Base-by-base conservation (phyloP, 2,329 filamentous ascomycete genomes). In the Fusarium sp. region DNA sequence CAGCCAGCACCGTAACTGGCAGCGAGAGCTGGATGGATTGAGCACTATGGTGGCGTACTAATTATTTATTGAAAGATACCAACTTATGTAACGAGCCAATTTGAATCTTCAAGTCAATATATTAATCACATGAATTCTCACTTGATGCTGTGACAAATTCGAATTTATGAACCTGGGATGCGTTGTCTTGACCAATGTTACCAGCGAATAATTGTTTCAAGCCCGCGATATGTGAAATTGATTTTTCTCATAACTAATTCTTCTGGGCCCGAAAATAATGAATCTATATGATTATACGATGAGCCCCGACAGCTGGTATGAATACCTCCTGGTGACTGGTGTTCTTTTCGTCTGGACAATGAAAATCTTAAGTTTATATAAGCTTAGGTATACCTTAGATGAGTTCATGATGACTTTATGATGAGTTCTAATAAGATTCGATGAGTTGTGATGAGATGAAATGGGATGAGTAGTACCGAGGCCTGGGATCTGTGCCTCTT, bases 1-100 rank as follows among this genome's bases (percentile, higher is more conserved):
- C 60, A 89, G 90, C 28, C 88, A 90, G 83, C 94, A 96, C 79
- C 88, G 91, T 77, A 93, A 93, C 80, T 97, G 90, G 83, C 86
- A 91, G 59, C 86, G 94, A 28, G 94, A 97, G 85, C 68, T 93
- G 80, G 90, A 93, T 72, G 94, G 94, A 0, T 81, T 96, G 75
- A 88, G 83, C 59, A 81, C 84, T 5, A 87, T 89, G 85, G 88
- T 96, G 65, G 92, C 93, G 3, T 96, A 92, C 77, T 95, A 89
- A 80, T 46, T 40, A 52, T 25, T 40, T 46, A 53, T n/a, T 28
- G n/a, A 33, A 49, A 47, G 38, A 66, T 60, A 70, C 47, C 65
- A 54, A 54, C 33, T 54, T 69, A 43, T 64, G 49, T 69, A 59
- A 69, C 25, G 30, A 69, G 30, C 4, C 47, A 37, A 42, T 58